Evolutionary conservation across 768 basidiomycete species (phyloP).

Genomic region (Auriscalpium orientale): DNA sequence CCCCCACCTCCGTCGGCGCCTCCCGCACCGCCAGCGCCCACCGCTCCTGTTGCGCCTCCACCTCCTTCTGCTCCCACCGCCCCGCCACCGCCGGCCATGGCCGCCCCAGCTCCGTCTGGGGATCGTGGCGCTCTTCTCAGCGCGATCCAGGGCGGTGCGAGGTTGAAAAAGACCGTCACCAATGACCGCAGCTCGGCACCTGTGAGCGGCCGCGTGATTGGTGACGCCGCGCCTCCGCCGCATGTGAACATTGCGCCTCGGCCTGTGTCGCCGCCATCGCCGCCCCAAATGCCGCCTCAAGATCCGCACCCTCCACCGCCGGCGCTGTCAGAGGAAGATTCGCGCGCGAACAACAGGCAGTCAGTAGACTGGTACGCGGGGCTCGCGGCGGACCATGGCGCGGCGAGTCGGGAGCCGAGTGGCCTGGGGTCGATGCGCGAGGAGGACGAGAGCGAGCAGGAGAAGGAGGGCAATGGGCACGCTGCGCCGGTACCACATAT

Average conservation of each 20-base stretch:
- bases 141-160: conserved; percentile 73
- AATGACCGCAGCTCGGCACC: conserved; percentile 72
- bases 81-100: conserved; percentile 20
- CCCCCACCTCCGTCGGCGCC: conserved; percentile 33
- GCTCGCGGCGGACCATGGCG: conserved; percentile 65
- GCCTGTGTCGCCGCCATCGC: conserved; percentile 28
- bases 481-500: conserved; percentile 45
- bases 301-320: not conserved
- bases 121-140: conserved; percentile 61
- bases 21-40: conserved; percentile 23
- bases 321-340: not conserved
- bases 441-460: conserved; percentile 51
- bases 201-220: conserved; percentile 71
- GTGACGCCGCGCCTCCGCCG: conserved; percentile 58
- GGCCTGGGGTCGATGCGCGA: conserved; percentile 47
- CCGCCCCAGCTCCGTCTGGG: conserved; percentile 30
- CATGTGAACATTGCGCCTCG: conserved; percentile 51
- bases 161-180: conserved; percentile 69
- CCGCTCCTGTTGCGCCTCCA: conserved; percentile 24
- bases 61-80: conserved; percentile 24
- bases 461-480: conserved; percentile 21
- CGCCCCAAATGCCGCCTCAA: conserved; percentile 22
- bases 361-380: conserved; percentile 90
- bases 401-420: conserved; percentile 24
- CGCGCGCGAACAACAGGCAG: conserved; percentile 33